Conservation (phyloP, 1,284 basidiomycete genomes). For the Cryptococcus maquisensis region DNA sequence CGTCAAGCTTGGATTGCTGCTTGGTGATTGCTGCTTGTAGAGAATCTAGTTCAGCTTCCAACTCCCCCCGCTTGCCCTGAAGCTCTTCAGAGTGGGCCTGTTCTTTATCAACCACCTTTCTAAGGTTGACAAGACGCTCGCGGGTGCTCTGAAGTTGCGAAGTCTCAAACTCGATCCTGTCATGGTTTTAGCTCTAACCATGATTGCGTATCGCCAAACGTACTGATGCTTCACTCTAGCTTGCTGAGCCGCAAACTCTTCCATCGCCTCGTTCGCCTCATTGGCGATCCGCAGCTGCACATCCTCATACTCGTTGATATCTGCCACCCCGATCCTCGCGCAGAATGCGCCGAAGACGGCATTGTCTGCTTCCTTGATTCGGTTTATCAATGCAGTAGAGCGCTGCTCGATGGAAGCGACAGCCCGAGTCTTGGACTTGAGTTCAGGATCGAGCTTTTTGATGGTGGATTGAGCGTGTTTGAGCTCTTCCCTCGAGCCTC, state of each 20-base stretch:
- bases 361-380: constrained; percentile 75
- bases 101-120: constrained; percentile 58
- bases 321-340: constrained; percentile 67
- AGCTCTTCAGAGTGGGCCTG: constrained; percentile 56
- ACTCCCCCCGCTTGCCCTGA: constrained; percentile 57
- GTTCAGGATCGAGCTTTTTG: constrained; percentile 62
- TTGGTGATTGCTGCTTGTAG: constrained; percentile 59
- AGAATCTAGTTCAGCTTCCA: constrained; percentile 63
- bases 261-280: constrained; percentile 76
- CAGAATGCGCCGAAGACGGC: constrained; percentile 78
- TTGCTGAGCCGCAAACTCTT: constrained; percentile 82
- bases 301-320: constrained; percentile 93
- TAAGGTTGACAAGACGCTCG: constrained; percentile 61
- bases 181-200: background rate
- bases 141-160: constrained; percentile 64
- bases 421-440: constrained; percentile 53
- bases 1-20: constrained; percentile 61
- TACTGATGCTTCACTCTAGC: constrained; percentile 83
- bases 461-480: constrained; percentile 69
- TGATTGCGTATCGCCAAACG: constrained; percentile 34
- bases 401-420: constrained; percentile 52
- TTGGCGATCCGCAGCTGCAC: constrained; percentile 82
- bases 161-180: constrained; percentile 70
- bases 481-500: constrained; percentile 55
- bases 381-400: constrained; percentile 58